These are phyloP conservation scores for Balamuthia mandrillaris DNA, from an alignment of 208 protist genomes.

Conservation along the genomic window DNA sequence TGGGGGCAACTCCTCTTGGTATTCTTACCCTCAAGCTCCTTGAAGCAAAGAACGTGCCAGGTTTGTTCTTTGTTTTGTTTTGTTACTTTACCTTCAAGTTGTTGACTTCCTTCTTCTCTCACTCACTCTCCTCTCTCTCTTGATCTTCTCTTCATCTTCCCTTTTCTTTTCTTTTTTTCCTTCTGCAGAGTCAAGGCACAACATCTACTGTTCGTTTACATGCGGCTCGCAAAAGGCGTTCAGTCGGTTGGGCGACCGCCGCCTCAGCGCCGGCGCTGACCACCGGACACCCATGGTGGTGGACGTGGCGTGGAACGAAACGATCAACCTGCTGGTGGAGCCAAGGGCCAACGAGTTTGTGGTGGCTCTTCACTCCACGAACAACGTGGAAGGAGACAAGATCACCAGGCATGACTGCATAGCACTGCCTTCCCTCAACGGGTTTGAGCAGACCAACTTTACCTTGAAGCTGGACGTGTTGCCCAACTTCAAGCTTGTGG, in stretches of 20 bases:
- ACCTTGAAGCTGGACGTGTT: too few relatives aligned
- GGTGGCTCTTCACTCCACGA: too few relatives aligned
- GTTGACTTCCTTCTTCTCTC: not conserved
- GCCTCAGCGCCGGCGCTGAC: not conserved
- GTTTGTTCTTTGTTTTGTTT: not conserved
- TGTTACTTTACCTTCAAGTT: not conserved
- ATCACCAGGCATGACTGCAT: too few relatives aligned
- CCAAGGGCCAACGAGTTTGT: not conserved
- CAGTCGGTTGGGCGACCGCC: not conserved
- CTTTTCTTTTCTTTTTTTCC: not conserved
- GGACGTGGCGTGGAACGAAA: not conserved
- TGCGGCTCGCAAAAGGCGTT: not conserved
- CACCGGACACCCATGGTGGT: not conserved
- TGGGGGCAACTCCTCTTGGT: not conserved
- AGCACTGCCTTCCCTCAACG: too few relatives aligned
- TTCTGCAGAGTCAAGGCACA: conserved; percentile 3
- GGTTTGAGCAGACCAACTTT: too few relatives aligned
- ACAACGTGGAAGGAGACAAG: too few relatives aligned
- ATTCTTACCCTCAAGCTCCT: conserved; percentile 11
- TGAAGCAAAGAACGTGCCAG: conserved; percentile 4
- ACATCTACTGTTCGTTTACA: conserved; percentile 26
- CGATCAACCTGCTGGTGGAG: conserved; percentile 30
- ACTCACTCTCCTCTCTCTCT: not conserved
- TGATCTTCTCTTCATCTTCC: not conserved
- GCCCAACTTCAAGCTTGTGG: too few relatives aligned